These are phyloP conservation scores for Glycyrrhiza uralensis DNA, from an alignment of 306 rosid species.

Conservation along the genomic window DNA sequence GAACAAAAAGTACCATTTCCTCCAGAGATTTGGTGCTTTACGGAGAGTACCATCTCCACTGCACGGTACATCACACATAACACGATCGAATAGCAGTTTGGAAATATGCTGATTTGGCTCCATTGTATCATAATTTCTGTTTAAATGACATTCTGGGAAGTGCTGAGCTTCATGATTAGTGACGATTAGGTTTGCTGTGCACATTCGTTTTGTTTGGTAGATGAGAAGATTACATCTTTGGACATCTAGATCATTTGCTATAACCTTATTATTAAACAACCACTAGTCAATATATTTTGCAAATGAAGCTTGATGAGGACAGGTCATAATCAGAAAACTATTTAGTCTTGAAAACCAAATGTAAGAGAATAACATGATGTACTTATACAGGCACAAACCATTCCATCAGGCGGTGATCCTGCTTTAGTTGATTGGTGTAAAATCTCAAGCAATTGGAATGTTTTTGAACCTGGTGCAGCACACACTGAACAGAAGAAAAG, in stretches of 20 bases:
- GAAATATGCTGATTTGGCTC: slow-evolving; percentile 29
- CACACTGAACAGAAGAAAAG: slow-evolving; percentile 63
- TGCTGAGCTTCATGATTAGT: slow-evolving; percentile 96
- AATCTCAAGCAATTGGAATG: slow-evolving; percentile 93
- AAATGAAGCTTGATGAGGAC: slow-evolving; percentile 13
- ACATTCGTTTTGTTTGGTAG: slow-evolving; percentile 89
- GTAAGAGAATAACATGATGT: slow-evolving; percentile 6
- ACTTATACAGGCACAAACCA: slow-evolving; percentile 51
- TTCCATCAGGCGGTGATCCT: slow-evolving; percentile 73
- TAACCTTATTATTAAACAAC: slow-evolving; percentile 54
- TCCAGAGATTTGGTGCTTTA: slow-evolving; percentile 97
- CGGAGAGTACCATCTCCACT: slow-evolving; percentile 99
- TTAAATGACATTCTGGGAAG: slow-evolving; percentile 75
- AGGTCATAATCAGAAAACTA: background rate
- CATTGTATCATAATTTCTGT: slow-evolving; percentile 28
- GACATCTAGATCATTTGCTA: slow-evolving; percentile 94
- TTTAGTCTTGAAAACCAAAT: slow-evolving; percentile 11
- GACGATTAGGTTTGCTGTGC: slow-evolving; percentile 90
- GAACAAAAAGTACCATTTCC: slow-evolving; percentile 66
- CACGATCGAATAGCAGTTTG: slow-evolving; percentile 79
- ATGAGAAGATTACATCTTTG: slow-evolving; percentile 97
- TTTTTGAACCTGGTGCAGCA: slow-evolving; percentile 99
- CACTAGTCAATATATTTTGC: slow-evolving; percentile 18
- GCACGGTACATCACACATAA: slow-evolving; percentile 94
- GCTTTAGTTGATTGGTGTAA: slow-evolving; percentile 63